phyloP scores from a whole-genome alignment of 768 basidiomycete genomes.

The Auriscalpium microsporum region DNA sequence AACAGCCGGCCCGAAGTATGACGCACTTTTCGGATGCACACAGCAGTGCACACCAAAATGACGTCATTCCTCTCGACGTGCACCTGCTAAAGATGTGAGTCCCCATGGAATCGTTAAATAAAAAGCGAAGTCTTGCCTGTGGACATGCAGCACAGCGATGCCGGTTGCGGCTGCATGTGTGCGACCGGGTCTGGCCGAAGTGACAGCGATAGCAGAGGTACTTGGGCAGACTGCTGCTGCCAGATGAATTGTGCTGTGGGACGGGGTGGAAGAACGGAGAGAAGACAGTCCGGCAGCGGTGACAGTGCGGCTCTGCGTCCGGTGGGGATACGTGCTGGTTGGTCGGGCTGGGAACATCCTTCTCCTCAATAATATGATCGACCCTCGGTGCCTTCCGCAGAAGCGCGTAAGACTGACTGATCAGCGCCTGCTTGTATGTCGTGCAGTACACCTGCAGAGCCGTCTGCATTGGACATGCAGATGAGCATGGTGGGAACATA shows the following conservation, averaged over 20 bases:
- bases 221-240: slow-evolving; percentile 11
- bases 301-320: slow-evolving; percentile 35
- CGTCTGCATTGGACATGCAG: slow-evolving; percentile 42
- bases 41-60: too few species aligned
- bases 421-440: slow-evolving; percentile 72
- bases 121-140: too few species aligned
- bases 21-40: too few species aligned
- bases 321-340: slow-evolving; percentile 9
- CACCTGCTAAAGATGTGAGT: too few species aligned
- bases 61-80: too few species aligned
- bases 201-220: slow-evolving; percentile 41
- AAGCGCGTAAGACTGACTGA: slow-evolving; percentile 70
- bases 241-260: not conserved
- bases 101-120: too few species aligned
- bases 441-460: slow-evolving; percentile 83
- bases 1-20: too few species aligned
- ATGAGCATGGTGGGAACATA: not conserved
- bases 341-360: slow-evolving; percentile 15
- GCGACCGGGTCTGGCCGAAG: too few species aligned
- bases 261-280: slow-evolving; percentile 68
- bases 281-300: slow-evolving; percentile 55
- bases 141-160: too few species aligned
- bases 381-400: slow-evolving; percentile 84
- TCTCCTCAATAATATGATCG: slow-evolving; percentile 54
- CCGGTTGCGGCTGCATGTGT: too few species aligned